Conservation (phyloP, 139 green algal species). For the Chlamydomonas sp. region DNA sequence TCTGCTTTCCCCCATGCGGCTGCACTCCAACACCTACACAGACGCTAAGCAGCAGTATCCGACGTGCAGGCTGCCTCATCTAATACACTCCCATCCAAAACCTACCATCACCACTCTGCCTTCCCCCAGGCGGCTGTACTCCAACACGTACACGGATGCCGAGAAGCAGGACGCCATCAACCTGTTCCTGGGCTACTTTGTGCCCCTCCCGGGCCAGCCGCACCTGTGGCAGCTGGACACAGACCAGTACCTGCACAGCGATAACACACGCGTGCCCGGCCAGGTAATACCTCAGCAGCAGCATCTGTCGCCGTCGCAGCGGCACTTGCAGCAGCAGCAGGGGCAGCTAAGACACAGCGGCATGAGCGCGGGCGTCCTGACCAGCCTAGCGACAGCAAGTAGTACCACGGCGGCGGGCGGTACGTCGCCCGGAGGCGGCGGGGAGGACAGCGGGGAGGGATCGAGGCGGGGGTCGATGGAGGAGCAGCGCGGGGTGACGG, state of each 20-base stretch:
- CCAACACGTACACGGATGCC: conserved; percentile 87
- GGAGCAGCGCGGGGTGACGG: neutral
- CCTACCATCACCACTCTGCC: neutral
- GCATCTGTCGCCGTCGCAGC: neutral
- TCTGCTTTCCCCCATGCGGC: conserved; percentile 58
- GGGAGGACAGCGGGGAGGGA: too few relatives aligned
- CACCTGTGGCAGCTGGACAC: conserved; percentile 87
- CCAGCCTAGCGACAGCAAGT: too few relatives aligned
- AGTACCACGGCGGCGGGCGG: too few relatives aligned
- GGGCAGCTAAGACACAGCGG: too few relatives aligned
- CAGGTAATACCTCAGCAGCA: neutral
- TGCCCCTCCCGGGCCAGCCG: conserved; percentile 58
- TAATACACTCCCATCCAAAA: too few relatives aligned
- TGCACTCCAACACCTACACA: conserved; percentile 90
- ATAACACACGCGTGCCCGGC: conserved; percentile 9
- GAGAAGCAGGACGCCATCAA: conserved; percentile 98
- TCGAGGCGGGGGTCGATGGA: too few relatives aligned
- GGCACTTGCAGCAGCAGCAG: neutral
- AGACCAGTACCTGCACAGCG: conserved; percentile 83
- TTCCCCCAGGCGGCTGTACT: conserved; percentile 82
- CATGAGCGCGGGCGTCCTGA: too few relatives aligned
- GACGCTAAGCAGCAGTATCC: conserved; percentile 47
- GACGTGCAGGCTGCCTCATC: neutral
- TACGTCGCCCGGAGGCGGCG: too few relatives aligned
- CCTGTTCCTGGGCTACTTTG: conserved; percentile 90